phyloP scores from a whole-genome alignment of 2,329 filamentous ascomycete genomes.

The Diaporthe sp. region DNA sequence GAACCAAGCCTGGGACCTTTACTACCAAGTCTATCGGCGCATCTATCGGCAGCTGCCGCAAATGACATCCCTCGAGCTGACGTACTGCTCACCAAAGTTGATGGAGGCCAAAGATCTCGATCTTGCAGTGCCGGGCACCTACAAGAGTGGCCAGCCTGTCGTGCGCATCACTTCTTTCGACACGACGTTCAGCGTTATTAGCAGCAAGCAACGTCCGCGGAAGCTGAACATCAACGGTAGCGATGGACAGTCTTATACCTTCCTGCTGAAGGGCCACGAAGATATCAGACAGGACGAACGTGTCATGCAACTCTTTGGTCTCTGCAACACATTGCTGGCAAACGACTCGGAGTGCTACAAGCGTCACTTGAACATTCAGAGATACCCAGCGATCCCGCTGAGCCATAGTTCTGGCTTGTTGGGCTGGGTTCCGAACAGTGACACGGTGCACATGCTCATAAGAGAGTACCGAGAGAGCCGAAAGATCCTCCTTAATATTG shows the following conservation, averaged over 20 bases:
- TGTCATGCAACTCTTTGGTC: conserved; percentile 98
- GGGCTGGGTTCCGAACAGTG: conserved; percentile 97
- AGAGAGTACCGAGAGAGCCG: conserved; percentile 97
- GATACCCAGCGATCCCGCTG: conserved; percentile 95
- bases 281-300: conserved; percentile 99
- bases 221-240: conserved; percentile 91
- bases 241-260: conserved; percentile 89
- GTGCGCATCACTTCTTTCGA: conserved; percentile 93
- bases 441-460: conserved; percentile 96
- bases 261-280: conserved; percentile 97
- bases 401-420: conserved; percentile 96
- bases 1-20: conserved; percentile 98
- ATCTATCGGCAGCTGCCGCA: conserved; percentile 95
- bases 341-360: conserved; percentile 98
- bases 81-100: conserved; percentile 96
- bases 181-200: conserved; percentile 90
- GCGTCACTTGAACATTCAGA: conserved; percentile 94
- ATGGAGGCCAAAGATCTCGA: conserved; percentile 89
- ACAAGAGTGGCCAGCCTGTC: conserved; percentile 82
- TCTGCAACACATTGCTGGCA: conserved; percentile 94
- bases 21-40: conserved; percentile 97
- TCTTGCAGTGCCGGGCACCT: conserved; percentile 95
- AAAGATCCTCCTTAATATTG: conserved; percentile 98
- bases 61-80: conserved; percentile 90
- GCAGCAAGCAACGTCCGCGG: conserved; percentile 94